phyloP scores from a whole-genome alignment of 2,329 filamentous ascomycete species.

The Diplodia mutila region DNA sequence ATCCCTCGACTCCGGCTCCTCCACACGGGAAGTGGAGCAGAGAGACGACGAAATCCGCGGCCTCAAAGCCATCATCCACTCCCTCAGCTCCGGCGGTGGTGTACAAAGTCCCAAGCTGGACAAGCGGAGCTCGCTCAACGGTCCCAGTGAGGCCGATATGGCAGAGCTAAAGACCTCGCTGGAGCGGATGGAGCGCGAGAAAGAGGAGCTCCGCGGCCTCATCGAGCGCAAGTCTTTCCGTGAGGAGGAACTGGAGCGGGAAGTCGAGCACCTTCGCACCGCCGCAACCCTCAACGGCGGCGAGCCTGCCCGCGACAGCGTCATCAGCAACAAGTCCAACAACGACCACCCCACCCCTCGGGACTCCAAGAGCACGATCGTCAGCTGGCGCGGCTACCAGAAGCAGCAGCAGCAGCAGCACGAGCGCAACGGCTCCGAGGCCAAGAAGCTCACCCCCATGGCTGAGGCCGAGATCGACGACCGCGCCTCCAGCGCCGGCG shows the following conservation, averaged over 20 bases:
- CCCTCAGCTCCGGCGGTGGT: constrained; percentile 75
- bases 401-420: constrained; percentile 10
- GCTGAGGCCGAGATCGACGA: constrained; percentile 47
- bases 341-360: constrained; percentile 51
- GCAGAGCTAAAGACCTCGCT: constrained; percentile 62
- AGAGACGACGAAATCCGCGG: constrained; percentile 97
- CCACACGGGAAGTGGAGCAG: constrained; percentile 79
- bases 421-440: constrained; percentile 1
- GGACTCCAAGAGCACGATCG: constrained; percentile 69
- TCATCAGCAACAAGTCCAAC: constrained; percentile 59
- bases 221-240: constrained; percentile 72
- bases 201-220: constrained; percentile 74
- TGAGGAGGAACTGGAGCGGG: constrained; percentile 85
- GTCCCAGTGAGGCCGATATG: constrained; percentile 45
- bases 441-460: constrained; percentile 33
- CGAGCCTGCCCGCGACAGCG: constrained; percentile 55
- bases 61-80: constrained; percentile 97
- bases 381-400: constrained; percentile 55
- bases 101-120: constrained; percentile 30
- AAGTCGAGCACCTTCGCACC: constrained; percentile 65
- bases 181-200: constrained; percentile 77
- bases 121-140: constrained; percentile 38
- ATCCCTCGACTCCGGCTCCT: constrained; percentile 40
- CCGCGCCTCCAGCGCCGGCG: constrained; percentile 67
- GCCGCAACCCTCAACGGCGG: neutral